Base-by-base conservation (phyloP, 768 basidiomycete genomes). In the Auricularia sp. region DNA sequence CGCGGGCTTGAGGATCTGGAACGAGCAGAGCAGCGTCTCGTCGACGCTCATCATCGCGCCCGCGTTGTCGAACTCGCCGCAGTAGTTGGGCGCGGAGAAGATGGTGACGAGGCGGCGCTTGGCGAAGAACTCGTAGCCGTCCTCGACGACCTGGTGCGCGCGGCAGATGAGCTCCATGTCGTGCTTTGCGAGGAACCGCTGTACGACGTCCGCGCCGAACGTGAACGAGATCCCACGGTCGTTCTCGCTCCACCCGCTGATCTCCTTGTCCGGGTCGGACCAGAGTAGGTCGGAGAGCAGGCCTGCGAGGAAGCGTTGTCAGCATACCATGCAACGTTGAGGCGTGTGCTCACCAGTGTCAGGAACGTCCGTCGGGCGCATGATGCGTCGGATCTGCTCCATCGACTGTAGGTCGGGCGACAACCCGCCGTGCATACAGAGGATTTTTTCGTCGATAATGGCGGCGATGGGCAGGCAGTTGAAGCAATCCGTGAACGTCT, bases 41-140 rank as follows among this genome's bases (percentile, higher is more conserved):
- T 98, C 96, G 53, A 99, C 96, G 71, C 91, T 94, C 96, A 98
- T 99, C 96, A 99, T 99, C 39, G 96, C 96, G 43, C 96, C 96
- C 3, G 96, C 95, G 75, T 99, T 99, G 76, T 99, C 96, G 72
- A 99, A 99, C 79, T 98, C 91, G 68, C 93, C 90, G 70, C 90
- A 92, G 72, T 93, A 92, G 79, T 93, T 92, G 65, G 96, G 96
- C 62, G 96, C 96, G 29, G 93, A 96, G 80, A 98, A 98, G 56
- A 98, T 75, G 53, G 96, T 98, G 68, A 98, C 96, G 69, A 98
- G 77, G 79, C 96, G 94, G 68, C 96, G 83, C 78, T 98, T 98
- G 58, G 95, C 95, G 72, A 98, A 98, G 78, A 98, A 98, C 74
- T 98, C 96, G 75, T 98, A 98, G 47, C 96, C 96, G 69, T 98